Conservation (phyloP, 768 basidiomycete species). For the Pulveroboletus sp. region DNA sequence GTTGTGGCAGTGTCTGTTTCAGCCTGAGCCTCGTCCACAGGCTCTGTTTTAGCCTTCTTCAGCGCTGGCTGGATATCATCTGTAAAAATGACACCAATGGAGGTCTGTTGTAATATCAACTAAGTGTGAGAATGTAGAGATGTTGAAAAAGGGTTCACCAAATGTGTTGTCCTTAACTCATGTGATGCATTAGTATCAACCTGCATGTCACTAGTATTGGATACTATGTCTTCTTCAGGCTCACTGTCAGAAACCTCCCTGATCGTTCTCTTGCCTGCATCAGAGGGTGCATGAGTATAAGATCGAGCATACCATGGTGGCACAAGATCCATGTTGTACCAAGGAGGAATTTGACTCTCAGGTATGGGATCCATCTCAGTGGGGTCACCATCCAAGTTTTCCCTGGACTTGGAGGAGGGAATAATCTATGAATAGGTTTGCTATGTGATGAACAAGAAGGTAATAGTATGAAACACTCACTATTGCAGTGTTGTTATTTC, state of each 20-base stretch:
- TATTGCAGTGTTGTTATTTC: background rate
- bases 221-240: too few species aligned
- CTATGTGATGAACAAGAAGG: too few species aligned
- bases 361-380: too few species aligned
- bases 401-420: too few species aligned
- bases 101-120: background rate
- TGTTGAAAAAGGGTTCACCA: background rate
- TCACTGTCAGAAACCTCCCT: background rate
- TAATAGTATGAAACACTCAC: background rate
- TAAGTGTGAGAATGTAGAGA: too few species aligned
- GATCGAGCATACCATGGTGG: too few species aligned
- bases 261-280: constrained; percentile 1
- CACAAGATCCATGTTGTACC: too few species aligned
- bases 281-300: background rate
- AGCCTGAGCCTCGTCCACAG: background rate
- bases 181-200: too few species aligned
- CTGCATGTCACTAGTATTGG: too few species aligned
- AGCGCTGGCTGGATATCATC: background rate
- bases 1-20: background rate
- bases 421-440: too few species aligned
- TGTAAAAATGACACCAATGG: background rate
- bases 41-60: background rate
- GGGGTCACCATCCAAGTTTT: too few species aligned
- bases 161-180: background rate
- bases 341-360: background rate